Base-by-base conservation (phyloP, 129 eudicot genomes). In the Saposhnikovia divaricata region DNA sequence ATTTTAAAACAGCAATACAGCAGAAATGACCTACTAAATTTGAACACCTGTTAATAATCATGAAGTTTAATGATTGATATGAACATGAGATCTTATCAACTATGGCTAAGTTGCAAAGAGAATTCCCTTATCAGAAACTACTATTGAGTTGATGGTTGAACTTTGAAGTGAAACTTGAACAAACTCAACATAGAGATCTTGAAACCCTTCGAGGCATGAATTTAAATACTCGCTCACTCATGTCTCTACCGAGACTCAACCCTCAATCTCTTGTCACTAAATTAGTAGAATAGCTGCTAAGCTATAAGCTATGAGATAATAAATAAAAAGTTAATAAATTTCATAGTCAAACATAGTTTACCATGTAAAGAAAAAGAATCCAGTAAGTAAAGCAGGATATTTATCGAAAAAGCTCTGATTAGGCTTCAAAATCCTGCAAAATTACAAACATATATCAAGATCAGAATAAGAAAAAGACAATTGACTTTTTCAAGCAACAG, bases 311-410 rank as follows among this genome's bases (percentile, higher is more conserved):
- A n/a, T 9, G 31, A 59, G 4, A 59, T 55, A 6, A 38, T 12
- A 10, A 9, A 43, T 23, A 13, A 0, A 73, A 76, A 50, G 45
- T 18, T 53, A 10, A 16, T 34, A 14, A 28, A 16, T 43, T 19
- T 18, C 46, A 76, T 9, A 14, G 6, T 14, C 55, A 16, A 3
- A 34, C 13, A 55, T 40, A 39, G 65, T 89, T 82, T 72, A 89
- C 93, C 93, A 89, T 68, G 88, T 71, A 77, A 89, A 89, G 93
- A 87, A 89, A 80, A 89, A 89, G 85, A 89, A 89, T 78, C 89
- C 90, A 0, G 93, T 89, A 25, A 89, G 80, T 28, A 89, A 76
- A 81, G 85, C 87, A 9, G 93, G 93, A 66, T 50, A 83, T 78
- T 79, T 82, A 61, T 85, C 88, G 14, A 81, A 79, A 75, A 91